Conservation (phyloP, 495 filamentous ascomycete species). For the Penicillium atrosanguineum region DNA sequence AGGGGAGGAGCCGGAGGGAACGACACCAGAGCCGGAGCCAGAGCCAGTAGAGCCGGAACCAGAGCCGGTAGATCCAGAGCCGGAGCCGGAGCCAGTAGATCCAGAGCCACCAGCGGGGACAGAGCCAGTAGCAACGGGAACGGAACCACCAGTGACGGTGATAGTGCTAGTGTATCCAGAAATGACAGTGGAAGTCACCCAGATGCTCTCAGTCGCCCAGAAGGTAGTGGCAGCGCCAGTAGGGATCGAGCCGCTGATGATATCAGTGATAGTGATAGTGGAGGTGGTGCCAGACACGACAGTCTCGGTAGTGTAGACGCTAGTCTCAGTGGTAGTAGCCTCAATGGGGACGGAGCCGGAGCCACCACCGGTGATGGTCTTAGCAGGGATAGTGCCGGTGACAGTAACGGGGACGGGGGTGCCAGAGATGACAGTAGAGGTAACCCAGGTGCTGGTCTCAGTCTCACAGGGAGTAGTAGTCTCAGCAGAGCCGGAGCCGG, state of each 20-base stretch:
- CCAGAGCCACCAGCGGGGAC: conserved; percentile 4
- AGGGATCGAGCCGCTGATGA: neutral
- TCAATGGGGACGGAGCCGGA: conserved; percentile 1
- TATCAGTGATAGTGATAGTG: too few relatives aligned
- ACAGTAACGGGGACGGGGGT: neutral
- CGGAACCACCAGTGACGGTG: conserved; percentile 9
- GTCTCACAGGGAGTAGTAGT: conserved; percentile 20
- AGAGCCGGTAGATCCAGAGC: conserved; percentile 5
- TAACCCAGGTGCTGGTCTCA: conserved; percentile 12
- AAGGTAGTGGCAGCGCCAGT: conserved; percentile 2
- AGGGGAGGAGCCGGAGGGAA: neutral
- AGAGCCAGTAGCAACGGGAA: conserved; percentile 10
- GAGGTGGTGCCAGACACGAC: too few relatives aligned
- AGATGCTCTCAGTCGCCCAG: too few relatives aligned
- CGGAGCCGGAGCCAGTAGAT: neutral
- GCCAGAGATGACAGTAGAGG: conserved; percentile 4
- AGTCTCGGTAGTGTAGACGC: too few relatives aligned
- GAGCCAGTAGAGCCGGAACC: conserved; percentile 3
- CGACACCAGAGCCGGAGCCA: neutral
- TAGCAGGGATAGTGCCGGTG: neutral
- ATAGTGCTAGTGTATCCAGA: too few relatives aligned
- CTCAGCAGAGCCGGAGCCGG: conserved; percentile 7
- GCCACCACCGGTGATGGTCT: neutral
- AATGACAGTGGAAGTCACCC: too few relatives aligned
- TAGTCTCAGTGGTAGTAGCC: too few relatives aligned